A percentile compares a stretch with the other conserved stretches of the same genome.
Conservation (phyloP, 2,329 filamentous ascomycete species). For the Gaeumannomyces sp. region DNA sequence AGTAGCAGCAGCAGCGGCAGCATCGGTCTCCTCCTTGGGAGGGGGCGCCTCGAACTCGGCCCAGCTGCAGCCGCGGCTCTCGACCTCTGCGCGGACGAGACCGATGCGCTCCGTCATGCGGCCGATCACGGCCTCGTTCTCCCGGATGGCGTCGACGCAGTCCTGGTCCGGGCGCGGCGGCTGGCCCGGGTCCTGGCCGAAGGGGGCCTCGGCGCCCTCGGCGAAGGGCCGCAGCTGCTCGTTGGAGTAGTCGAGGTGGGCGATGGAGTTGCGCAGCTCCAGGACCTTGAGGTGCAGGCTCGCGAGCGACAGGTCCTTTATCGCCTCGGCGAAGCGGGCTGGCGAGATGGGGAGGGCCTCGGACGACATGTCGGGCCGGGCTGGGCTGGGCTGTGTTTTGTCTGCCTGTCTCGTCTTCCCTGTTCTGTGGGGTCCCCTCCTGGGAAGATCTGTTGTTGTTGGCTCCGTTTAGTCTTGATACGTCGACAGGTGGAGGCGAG, state of each 20-base stretch:
- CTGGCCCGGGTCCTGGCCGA: constrained; percentile 18
- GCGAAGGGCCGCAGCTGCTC: constrained; percentile 65
- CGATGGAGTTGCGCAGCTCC: constrained; percentile 69
- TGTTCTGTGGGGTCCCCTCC: too few species aligned
- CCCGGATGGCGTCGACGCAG: constrained; percentile 66
- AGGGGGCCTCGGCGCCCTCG: constrained; percentile 35
- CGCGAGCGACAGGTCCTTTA: constrained; percentile 59
- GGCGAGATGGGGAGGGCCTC: constrained; percentile 55
- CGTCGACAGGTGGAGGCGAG: not conserved
- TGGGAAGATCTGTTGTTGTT: not conserved
- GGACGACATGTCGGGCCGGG: too few species aligned
- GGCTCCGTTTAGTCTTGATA: not conserved
- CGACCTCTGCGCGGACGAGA: constrained; percentile 59
- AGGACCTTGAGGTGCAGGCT: constrained; percentile 68
- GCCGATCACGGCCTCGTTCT: constrained; percentile 63
- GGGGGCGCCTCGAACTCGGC: constrained; percentile 41
- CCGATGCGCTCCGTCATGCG: constrained; percentile 62
- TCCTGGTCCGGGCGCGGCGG: constrained; percentile 52
- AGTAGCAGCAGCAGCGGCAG: not conserved
- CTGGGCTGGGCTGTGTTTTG: not conserved
- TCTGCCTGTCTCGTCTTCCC: not conserved
- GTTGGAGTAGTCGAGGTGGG: constrained; percentile 69
- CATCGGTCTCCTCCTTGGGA: constrained; percentile 29
- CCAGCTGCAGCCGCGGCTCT: constrained; percentile 51
- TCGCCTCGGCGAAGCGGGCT: constrained; percentile 58